phyloP scores from a whole-genome alignment of 768 basidiomycete genomes.

The Heimioporus sp. region DNA sequence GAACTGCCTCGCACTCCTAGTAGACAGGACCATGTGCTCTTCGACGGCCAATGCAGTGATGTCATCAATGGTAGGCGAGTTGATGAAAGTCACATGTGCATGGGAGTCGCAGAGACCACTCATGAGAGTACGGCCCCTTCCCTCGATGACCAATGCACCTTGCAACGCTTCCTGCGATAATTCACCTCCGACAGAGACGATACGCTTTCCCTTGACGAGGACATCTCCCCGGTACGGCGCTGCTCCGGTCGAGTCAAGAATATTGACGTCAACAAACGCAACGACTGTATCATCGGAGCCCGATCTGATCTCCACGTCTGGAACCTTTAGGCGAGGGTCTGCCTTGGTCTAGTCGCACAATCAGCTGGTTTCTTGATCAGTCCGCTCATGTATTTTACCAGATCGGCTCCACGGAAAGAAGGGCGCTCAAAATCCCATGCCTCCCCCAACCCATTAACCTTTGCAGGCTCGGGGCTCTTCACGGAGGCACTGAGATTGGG shows the following conservation, averaged over 20 bases:
- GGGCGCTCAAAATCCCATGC: constrained; percentile 19
- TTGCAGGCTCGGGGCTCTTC: not conserved
- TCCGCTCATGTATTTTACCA: constrained; percentile 9
- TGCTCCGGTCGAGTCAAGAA: constrained; percentile 35
- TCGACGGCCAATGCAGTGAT: constrained; percentile 29
- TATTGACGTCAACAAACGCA: constrained; percentile 31
- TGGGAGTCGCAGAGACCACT: constrained; percentile 37
- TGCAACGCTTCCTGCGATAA: constrained; percentile 19
- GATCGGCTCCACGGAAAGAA: constrained; percentile 22
- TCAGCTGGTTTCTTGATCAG: too few relatives aligned
- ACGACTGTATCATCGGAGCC: constrained; percentile 17
- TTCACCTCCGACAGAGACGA: constrained; percentile 27
- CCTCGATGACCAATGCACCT: constrained; percentile 26
- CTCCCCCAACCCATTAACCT: constrained; percentile 24
- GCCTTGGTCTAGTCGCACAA: constrained; percentile 15
- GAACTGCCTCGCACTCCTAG: constrained; percentile 31
- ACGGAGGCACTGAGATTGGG: not conserved
- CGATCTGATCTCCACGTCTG: constrained; percentile 23
- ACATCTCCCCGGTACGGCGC: constrained; percentile 35
- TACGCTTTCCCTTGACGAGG: constrained; percentile 30
- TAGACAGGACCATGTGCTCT: constrained; percentile 33
- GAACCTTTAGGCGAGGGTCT: constrained; percentile 21
- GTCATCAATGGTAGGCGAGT: constrained; percentile 30
- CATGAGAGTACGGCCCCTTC: constrained; percentile 34
- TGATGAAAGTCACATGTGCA: constrained; percentile 32